Evolutionary conservation across 371 early-diverging fungal species (phyloP), one percentile per base, ranked within the genome.

Genomic region (Cokeromyces recurvatus): DNA sequence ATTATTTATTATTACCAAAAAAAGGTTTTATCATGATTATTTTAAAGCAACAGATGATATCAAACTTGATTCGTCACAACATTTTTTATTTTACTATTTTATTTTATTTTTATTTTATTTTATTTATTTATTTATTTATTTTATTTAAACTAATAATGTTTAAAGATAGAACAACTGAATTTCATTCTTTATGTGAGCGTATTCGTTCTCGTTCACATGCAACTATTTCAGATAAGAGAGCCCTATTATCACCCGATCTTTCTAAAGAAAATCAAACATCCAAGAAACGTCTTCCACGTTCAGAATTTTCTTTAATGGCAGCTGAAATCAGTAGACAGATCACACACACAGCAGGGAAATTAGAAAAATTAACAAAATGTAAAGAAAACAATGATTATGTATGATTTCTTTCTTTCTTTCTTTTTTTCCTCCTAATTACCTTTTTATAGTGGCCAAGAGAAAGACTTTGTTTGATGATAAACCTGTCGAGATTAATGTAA

Each of bases 391-490:
- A 8, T 29, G 29, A 11, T 11, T 29, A 8, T 8, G 29, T 29
- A 29, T 29, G 35, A 15, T 34, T 14, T 19, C n/a, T 19, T 39
- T 17, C 34, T 32, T 15, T 19, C 19, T 27, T 44, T 17, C 34
- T 23, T 17, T 25, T 25, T 25, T 14, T 29, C 23, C 7, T 16
- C 2, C 3, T 41, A 25, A 8, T 15, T 16, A 38, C 22, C 36
- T 32, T 23, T 41, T 34, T 52, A 10, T 46, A 86, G 87, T 87
- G 66, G 87, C 86, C 25, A 87, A 85, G 51, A 73, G 84, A 50
- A 82, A 80, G 62, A 82, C 86, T 1, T 46, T 85, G 31, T 87
- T 87, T 53, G 87, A 87, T 44, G 87, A 87, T 53, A 76, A 78
- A 42, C 85, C 87, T 4, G 77, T 81, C 2, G 87, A 87, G 53